Evolutionary conservation across 495 filamentous ascomycete species (phyloP).

Genomic region (Penicillium pulvis): DNA sequence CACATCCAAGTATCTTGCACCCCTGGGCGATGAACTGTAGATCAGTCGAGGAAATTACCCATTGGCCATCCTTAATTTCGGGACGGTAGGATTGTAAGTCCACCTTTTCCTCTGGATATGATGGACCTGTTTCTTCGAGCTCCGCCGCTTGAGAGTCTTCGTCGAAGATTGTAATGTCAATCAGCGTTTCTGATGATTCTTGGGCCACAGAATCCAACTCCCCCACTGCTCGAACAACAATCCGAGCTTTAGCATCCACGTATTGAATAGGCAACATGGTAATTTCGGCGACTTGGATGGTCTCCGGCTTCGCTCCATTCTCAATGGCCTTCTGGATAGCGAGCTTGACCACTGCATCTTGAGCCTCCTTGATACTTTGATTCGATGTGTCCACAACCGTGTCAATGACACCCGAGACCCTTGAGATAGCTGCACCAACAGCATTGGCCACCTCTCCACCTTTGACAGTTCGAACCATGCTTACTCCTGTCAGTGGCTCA

Average conservation of each 20-base stretch:
- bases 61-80: slow-evolving; percentile 22
- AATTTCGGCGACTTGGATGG: slow-evolving; percentile 36
- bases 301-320: slow-evolving; percentile 37
- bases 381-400: slow-evolving; percentile 43
- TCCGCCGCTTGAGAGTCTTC: not conserved
- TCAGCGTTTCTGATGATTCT: not conserved
- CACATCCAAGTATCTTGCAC: slow-evolving; percentile 63
- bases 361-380: slow-evolving; percentile 34
- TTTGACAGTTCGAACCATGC: slow-evolving; percentile 18
- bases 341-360: slow-evolving; percentile 35
- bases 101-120: not conserved
- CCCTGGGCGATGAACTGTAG: slow-evolving; percentile 59
- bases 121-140: not conserved
- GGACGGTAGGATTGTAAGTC: slow-evolving; percentile 20
- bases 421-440: slow-evolving; percentile 56
- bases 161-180: not conserved
- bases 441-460: slow-evolving; percentile 55
- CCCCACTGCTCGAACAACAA: slow-evolving; percentile 37
- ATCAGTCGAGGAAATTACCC: slow-evolving; percentile 60
- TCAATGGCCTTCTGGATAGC: slow-evolving; percentile 40
- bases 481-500: slow-evolving; percentile 22
- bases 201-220: slow-evolving; percentile 22
- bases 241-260: slow-evolving; percentile 36
- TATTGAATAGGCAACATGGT: slow-evolving; percentile 40
- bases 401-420: slow-evolving; percentile 35